Base-by-base conservation (phyloP, 352 stramenopile genomes). In the Pythium graminicola region DNA sequence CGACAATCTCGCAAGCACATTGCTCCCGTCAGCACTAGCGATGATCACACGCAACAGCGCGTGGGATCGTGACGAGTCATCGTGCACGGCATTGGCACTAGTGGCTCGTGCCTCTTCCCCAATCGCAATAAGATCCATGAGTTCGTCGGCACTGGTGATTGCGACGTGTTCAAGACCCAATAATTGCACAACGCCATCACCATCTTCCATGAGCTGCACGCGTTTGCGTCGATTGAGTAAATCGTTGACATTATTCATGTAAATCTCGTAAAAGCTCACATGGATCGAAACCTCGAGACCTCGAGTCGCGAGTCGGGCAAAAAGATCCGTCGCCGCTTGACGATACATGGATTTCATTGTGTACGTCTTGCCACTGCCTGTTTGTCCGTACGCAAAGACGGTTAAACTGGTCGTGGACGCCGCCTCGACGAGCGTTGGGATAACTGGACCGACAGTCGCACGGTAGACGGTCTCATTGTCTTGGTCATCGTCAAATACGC, bases 371-470 rank as follows among this genome's bases (percentile, higher is more conserved):
- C 93, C 92, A 0, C 75, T 88, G 29, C 93, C 93, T 6, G 92
- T 98, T 76, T 99, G 95, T 7, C 96, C 96, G 73, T 99, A 99
- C 2, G 94, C 95, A 72, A 99, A 98, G 20, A 97, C 86, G 0
- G 94, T 98, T 0, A 96, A 54, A 17, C 54, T 81, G 3, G 61
- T 66, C 60, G 36, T 69, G 0, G 54, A 63, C 24, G 46, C 10
- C 2, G 39, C 52, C 51, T 54, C 22, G 41, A 75, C 33, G 24
- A 88, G 57, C 44, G 64, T 81, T 3, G 74, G 74, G 16, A 91
- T 48, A 51, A 86, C 65, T 0, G 76, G 76, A 0, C 74, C 74
- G 3, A 89, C 72, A 1, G 76, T 77, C 8, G 70, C 48, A 4
- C 79, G 40, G 64, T 98, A 98, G 14, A 98, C 81, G 14, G 96